phyloP scores from a whole-genome alignment of 345 rosid genomes.

The Hevea brasiliensis region DNA sequence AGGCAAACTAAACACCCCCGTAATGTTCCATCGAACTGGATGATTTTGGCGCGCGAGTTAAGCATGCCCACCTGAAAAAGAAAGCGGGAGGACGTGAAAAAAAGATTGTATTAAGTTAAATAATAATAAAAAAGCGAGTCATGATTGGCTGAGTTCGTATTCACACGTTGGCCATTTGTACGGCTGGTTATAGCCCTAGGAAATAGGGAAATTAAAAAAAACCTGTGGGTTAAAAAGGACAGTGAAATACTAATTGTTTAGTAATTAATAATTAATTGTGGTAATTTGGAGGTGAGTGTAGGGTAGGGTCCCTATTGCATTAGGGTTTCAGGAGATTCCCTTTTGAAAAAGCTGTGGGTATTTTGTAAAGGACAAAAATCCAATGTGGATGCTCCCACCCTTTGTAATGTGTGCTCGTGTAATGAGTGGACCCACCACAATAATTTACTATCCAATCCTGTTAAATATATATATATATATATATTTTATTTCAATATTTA shows the following conservation, averaged over 20 bases:
- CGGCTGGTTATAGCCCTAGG: slow-evolving; percentile 1
- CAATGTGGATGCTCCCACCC: not conserved
- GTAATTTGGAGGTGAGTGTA: not conserved
- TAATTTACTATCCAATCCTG: too few species aligned
- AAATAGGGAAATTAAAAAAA: not conserved
- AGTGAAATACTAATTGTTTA: not conserved
- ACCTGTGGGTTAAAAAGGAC: not conserved
- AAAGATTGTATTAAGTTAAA: slow-evolving; percentile 14
- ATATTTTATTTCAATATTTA: too few species aligned
- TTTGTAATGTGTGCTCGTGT: not conserved
- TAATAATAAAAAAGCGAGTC: not conserved
- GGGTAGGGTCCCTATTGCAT: too few species aligned
- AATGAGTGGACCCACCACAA: too few species aligned
- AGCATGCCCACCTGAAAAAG: not conserved
- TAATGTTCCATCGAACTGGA: not conserved
- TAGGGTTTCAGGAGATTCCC: slow-evolving; percentile 29
- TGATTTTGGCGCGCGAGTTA: not conserved
- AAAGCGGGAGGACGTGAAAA: slow-evolving; percentile 39
- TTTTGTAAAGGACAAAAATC: slow-evolving; percentile 3
- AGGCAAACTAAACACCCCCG: too few species aligned
- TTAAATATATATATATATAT: too few species aligned
- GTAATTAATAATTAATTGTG: not conserved
- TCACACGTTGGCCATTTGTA: slow-evolving; percentile 18
- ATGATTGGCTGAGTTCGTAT: slow-evolving; percentile 22
- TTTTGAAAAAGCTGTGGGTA: not conserved